Base-by-base conservation (phyloP, 148 eudicot genomes). In the Cornus florida region DNA sequence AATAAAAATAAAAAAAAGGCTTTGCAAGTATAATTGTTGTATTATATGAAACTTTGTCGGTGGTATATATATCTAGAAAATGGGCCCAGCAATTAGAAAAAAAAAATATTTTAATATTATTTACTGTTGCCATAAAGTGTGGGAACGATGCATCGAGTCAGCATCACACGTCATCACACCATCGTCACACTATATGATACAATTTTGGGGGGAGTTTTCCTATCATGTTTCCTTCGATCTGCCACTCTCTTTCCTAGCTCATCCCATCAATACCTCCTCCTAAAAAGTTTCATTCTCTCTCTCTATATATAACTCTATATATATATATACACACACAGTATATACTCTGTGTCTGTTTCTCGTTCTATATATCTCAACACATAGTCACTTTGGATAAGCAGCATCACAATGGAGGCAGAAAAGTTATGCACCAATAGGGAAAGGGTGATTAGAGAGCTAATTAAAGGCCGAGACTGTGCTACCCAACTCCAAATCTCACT, bases 401-500 rank as follows among this genome's bases (percentile, higher is more conserved):
- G 43, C 57, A 50, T 4, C 13, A 53, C 19, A 16, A 16, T 11
- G 19, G 59, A 16, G 5, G 19, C 31, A 10, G 73, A 41, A 70
- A 70, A 70, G 14, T 22, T 22, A 4, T 70, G 28, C 31, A 6
- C 22, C 17, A 70, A 50, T 31, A 56, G 50, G 53, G 67, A 69
- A 56, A 83, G 74, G 70, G 69, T 75, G 17, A 35, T 71, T 6
- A 28, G 22, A 16, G 77, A 79, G 83, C 66, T 76, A 10, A 8
- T 76, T 2, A 59, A 69, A 50, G 86, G 86, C 38, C 65, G 76
- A 76, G 75, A 76, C 13, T 23, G 10, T 32, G 80, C 81, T 1
- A 73, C 70, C 19, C 74, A 73, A 31, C 86, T 84, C 35, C 74
- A 77, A 19, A 76, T 66, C 41, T 74, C 80, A 59, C 59, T 84